Evolutionary conservation across 1,139 yeast genomes (phyloP), one percentile per base, ranked within the genome.

Genomic region (Candida mesenterica): DNA sequence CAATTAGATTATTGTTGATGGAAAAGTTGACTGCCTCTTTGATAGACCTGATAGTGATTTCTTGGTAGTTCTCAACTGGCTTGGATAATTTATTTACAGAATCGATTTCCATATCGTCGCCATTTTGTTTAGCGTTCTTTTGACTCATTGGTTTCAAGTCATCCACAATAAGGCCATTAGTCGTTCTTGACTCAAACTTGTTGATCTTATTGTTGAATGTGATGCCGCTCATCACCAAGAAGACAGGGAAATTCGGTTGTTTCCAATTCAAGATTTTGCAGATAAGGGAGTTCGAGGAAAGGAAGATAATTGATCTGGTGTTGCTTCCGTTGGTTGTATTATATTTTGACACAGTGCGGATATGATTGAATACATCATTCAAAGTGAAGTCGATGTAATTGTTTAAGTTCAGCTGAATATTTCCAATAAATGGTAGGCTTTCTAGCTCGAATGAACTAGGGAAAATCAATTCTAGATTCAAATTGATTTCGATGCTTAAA

Each of bases 231-330:
- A 90, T 78, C 35, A 82, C 77, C 60, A 86, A 84, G 48, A 92
- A 82, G 1, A 92, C 97, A 0, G 98, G 97, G 61, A 85, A 92
- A 59, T 90, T 92, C 4, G 98, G 98, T 61, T 92, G 98, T 60
- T 92, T 92, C 98, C 98, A 92, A 59, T 92, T 92, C 48, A 92
- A 68, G 33, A 88, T 85, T 14, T 96, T 88, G 61, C 98, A 92
- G 14, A 89, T 87, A 33, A 82, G 77, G 22, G 96, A 85, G 58
- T 89, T 89, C 33, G 88, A 78, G 1, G 97, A 87, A 13, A 95
- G 77, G 59, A 92, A 85, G 5, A 90, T 80, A 24, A 92, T 65
- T 0, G 92, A 80, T 40, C 95, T 68, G 22, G 68, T 65, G 10
- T 49, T 38, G 3, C 53, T 44, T 12, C 40, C 38, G 14, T 41